Base-by-base conservation (phyloP, 1,284 basidiomycete species). In the Cryptococcus jaspeensis region DNA sequence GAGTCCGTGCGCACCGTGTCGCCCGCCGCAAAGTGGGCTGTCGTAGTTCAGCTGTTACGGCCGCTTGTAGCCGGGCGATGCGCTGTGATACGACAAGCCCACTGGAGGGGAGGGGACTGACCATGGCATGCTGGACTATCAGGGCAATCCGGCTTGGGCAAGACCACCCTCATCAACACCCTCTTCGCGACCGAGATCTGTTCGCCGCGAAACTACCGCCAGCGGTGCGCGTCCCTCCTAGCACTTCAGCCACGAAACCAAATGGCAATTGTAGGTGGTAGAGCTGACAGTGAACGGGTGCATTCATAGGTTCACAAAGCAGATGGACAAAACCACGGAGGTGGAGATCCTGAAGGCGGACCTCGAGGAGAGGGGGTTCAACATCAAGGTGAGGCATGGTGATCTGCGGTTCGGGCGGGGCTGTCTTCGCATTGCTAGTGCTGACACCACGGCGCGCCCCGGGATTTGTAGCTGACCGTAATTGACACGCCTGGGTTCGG, bases 361-460 rank as follows among this genome's bases (percentile, higher is more conserved):
- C 81, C 86, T 99, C 35, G 96, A 99, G 80, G 95, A 99, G 81
- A 92, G 96, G 78, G 89, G 92, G 72, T 99, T 99, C 87, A 96
- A 94, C 80, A 94, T 97, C 82, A 98, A 98, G 62, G 72, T 71
- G 28, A 39, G 70, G 16, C 23, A 5, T 28, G 3, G 2, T 35
- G 15, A 43, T 23, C 18, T 43, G 41, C n/a, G 18, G 18, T 18
- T 20, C 18, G 41, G 18, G 41, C 41, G 18, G 41, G 13, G 15
- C 23, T 20, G 15, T 47, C 9, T 25, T 32, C 16, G 16, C n/a
- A 11, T 28, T 18, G 12, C 22, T 13, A 43, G 11, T 23, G 18
- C 25, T 5, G n/a, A n/a, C 22, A 35, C 46, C 7, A 32, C 28
- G 28, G 28, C 5, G 9, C 9, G 28, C 4, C 9, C 9, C 28